Percentiles rank a stretch among this genome's conserved stretches.
Conservation (phyloP, 176 grass and related monocot genomes). For the Oryza longistaminata region DNA sequence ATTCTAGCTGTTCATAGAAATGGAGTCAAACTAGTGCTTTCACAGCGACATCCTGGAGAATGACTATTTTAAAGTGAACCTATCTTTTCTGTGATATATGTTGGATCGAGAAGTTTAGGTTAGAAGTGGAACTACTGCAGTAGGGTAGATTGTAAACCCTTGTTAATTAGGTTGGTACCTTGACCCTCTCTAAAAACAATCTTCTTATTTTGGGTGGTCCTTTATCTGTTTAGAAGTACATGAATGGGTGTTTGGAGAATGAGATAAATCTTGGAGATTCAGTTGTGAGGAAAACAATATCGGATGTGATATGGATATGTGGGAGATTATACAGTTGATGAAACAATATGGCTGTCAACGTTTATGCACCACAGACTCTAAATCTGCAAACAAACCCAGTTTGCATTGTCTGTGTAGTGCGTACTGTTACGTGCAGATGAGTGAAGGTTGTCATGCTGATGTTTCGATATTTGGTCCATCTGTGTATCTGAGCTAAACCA, state of each 20-base stretch:
- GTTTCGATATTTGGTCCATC: not conserved
- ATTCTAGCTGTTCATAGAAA: not conserved
- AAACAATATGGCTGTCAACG: not conserved
- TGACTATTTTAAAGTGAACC: not conserved
- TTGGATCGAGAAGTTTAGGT: not conserved
- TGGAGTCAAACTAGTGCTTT: not conserved
- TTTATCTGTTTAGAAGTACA: not conserved
- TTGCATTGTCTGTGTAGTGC: not conserved
- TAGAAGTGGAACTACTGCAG: not conserved
- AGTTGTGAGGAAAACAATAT: not conserved
- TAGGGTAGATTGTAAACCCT: not conserved
- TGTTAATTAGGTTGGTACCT: not conserved
- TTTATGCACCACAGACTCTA: not conserved
- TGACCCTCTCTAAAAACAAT: not conserved
- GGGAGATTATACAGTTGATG: not conserved
- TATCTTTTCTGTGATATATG: too few species aligned
- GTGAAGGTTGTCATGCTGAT: not conserved
- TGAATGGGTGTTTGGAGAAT: not conserved
- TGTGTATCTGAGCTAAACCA: not conserved
- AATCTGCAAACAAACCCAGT: not conserved
- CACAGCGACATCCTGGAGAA: not conserved
- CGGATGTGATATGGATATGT: not conserved
- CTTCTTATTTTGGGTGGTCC: not conserved
- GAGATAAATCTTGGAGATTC: slow-evolving; percentile 6
- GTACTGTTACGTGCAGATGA: not conserved